Percentiles rank a stretch among this genome's conserved stretches.
Evolutionary conservation across 306 rosid genomes (phyloP).

Genomic region (Acacia confusa): DNA sequence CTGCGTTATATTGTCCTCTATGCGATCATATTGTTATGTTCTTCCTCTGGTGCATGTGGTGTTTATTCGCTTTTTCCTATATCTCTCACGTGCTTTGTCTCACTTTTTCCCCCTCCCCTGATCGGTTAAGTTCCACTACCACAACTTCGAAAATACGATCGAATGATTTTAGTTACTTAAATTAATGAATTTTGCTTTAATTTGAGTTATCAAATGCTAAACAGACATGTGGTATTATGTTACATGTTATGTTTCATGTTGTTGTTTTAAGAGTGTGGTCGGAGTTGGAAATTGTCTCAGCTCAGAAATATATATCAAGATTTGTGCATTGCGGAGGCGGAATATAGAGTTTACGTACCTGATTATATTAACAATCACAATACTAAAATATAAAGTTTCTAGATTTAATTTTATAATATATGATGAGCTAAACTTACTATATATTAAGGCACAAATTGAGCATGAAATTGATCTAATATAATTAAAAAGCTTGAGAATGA

Average conservation of each 20-base stretch:
- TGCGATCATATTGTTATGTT: not conserved
- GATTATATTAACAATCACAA: no score
- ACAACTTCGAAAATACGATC: not conserved
- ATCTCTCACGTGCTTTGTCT: conserved; percentile 41
- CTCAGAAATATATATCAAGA: not conserved
- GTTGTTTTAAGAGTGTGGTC: not conserved
- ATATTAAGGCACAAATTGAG: no score
- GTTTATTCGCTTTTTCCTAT: conserved; percentile 6
- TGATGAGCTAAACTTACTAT: no score
- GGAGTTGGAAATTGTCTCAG: not conserved
- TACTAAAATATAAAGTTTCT: no score
- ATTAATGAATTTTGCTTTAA: not conserved
- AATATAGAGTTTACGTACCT: no score
- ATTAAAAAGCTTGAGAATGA: no score
- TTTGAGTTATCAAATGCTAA: not conserved
- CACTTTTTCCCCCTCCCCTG: not conserved
- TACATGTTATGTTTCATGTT: not conserved
- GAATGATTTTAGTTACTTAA: not conserved
- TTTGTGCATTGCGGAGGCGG: no score
- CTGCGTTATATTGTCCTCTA: not conserved
- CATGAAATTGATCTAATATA: no score
- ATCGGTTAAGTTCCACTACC: not conserved
- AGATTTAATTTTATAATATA: no score
- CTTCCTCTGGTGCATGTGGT: conserved; percentile 11
- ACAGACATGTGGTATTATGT: not conserved